These are phyloP conservation scores for Sporothrix variecibatus DNA, from an alignment of 2,329 filamentous ascomycete genomes.

Conservation along the genomic window DNA sequence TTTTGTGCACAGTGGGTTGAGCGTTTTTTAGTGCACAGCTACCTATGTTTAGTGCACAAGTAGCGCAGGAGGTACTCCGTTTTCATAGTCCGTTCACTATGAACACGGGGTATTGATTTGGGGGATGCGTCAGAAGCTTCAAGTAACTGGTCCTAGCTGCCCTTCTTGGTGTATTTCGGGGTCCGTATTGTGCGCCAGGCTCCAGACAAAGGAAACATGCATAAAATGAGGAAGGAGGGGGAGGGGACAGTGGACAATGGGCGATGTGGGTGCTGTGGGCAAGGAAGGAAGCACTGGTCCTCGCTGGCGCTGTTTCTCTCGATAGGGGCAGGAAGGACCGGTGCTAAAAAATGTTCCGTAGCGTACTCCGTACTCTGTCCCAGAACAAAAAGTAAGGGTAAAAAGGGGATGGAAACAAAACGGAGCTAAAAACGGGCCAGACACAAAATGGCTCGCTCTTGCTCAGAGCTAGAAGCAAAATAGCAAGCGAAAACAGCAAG, in stretches of 20 bases:
- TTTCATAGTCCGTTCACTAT: neutral
- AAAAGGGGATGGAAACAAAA: neutral
- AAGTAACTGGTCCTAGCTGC: neutral
- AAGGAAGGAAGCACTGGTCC: neutral
- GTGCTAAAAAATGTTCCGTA: conserved; percentile 1
- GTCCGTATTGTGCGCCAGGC: neutral
- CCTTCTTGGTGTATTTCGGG: too few relatives aligned
- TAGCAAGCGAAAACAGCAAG: neutral
- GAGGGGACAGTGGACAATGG: neutral
- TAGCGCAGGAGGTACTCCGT: conserved; percentile 4
- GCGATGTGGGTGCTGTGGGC: neutral
- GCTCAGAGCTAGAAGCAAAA: neutral
- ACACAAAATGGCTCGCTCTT: neutral
- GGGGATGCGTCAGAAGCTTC: neutral
- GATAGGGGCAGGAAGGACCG: neutral
- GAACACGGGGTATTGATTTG: neutral
- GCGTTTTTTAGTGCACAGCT: neutral
- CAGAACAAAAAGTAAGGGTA: neutral
- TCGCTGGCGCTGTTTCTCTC: neutral
- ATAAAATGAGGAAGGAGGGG: conserved; percentile 5
- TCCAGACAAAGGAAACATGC: conserved; percentile 9
- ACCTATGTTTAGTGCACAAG: neutral
- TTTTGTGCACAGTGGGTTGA: neutral
- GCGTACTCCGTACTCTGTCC: neutral
- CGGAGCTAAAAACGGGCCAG: neutral